Evolutionary conservation across 805 yeast genomes (phyloP), one percentile per base, ranked within the genome.

Genomic region (Kuraishia capsulata): DNA sequence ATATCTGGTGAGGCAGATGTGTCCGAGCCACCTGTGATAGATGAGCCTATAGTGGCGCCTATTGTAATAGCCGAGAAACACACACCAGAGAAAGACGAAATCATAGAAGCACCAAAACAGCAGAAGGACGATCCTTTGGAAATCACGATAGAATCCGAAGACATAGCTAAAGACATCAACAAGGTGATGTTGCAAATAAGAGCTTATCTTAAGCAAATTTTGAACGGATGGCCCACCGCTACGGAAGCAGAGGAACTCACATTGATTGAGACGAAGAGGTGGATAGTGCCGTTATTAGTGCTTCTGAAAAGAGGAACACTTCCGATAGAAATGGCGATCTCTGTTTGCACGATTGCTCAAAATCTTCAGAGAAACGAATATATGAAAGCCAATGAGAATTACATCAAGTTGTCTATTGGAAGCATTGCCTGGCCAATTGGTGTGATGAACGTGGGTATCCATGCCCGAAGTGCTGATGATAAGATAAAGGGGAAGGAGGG

Each of bases 351-450:
- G 0, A 71, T 83, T 2, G 47, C 81, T 6, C 65, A 70, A 44
- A 68, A 78, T 48, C 39, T 83, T n/a, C 95, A 86, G 54, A 50
- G 59, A 9, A 50, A 54, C 13, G 69, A 76, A 26, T 76, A 56
- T 45, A 52, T 54, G 28, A 60, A 60, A 37, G 86, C 90, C 4
- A 73, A 73, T 42, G 85, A 84, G 49, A 65, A 78, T 20, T 87
- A 87, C 48, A 61, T 86, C 65, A 72, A 80, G 44, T 59, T 87
- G 41, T 80, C 90, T 51, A 80, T 87, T 14, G 96, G 96, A 1
- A 84, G 85, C 47, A 86, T 82, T 2, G 89, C 92, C 4, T 87
- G 95, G 95, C 96, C 96, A 2, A 81, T 86, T 45, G 96, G 96
- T 20, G 83, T 87, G 11, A 64, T 76, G 5, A 74, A 74, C 40